Base-by-base conservation (phyloP, 495 filamentous ascomycete genomes). In the Tetracladium setigerum region DNA sequence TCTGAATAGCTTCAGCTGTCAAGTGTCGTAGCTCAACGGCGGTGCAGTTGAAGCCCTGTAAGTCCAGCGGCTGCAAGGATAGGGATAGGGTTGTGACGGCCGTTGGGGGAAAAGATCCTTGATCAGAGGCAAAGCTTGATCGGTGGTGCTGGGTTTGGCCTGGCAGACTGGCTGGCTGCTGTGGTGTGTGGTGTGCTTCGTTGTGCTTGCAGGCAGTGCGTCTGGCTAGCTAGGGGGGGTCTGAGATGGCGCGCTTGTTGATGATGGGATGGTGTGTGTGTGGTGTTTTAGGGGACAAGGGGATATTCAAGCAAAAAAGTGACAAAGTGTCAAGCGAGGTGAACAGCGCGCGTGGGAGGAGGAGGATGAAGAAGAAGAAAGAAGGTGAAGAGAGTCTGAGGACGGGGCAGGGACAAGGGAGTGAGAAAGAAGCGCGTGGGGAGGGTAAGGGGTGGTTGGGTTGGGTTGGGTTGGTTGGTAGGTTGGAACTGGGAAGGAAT, bases 1-100 rank as follows among this genome's bases (percentile, higher is more conserved):
- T 22, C 10, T 37, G 52, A 54, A 54, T 54, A 54, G 46, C 52
- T 54, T 54, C 52, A 54, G 17, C 1, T 44, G 8, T 13, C 30
- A n/a, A n/a, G n/a, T n/a, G n/a, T 40, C 8, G 13, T 41, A 22
- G 15, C 16, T 41, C 38, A 41, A 41, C 38, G 38, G 38, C 18
- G 32, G 32, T n/a, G 12, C 38, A 15, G 12, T 38, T 27, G 38
- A 43, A 41, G 47, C 38, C 34, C 45, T 39, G 31, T 30, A 11
- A 36, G 47, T 40, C 37, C 47, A 39, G n/a, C n/a, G 55, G 46
- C 35, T 38, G 47, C 55, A 54, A 50, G 55, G 50, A 50, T 51
- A 53, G 24, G 54, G 54, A 46, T 49, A 38, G 42, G n/a, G 52
- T 36, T 41, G 39, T 15, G 7, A 15, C 11, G 7, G 39, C 46